Conservation (phyloP, 345 rosid species). For the Eucalyptus erythrocorys region DNA sequence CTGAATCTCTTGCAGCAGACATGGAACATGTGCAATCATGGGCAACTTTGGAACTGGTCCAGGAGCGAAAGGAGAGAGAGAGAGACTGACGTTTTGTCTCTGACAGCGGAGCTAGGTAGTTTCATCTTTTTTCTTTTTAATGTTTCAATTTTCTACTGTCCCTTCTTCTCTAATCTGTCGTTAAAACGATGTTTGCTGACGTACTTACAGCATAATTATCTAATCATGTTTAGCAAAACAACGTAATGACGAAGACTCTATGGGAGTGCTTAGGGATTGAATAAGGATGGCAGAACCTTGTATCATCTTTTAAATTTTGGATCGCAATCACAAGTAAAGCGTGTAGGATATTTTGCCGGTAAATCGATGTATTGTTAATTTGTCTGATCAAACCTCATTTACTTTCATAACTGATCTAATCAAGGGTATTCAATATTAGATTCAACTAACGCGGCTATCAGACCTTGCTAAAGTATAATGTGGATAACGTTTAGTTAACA, state of each 20-base stretch:
- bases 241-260: not conserved
- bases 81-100: not conserved
- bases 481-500: no score
- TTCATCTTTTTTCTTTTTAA: not conserved
- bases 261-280: not conserved
- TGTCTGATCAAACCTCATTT: not conserved
- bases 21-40: slow-evolving; percentile 15
- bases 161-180: not conserved
- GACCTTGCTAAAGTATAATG: not conserved
- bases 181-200: not conserved
- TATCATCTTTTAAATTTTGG: not conserved
- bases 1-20: slow-evolving; percentile 5
- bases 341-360: not conserved
- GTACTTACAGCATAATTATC: not conserved
- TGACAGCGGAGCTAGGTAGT: not conserved
- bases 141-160: not conserved
- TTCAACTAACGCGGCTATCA: no score
- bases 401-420: no score
- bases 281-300: no score
- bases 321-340: no score
- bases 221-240: not conserved
- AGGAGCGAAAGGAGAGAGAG: not conserved
- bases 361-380: no score
- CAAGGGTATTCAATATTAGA: no score
- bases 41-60: not conserved